A percentile compares a stretch with the other conserved stretches of the same genome.
These are phyloP conservation scores for Novakomyces olei DNA, from an alignment of 805 yeast species.

Conservation along the genomic window DNA sequence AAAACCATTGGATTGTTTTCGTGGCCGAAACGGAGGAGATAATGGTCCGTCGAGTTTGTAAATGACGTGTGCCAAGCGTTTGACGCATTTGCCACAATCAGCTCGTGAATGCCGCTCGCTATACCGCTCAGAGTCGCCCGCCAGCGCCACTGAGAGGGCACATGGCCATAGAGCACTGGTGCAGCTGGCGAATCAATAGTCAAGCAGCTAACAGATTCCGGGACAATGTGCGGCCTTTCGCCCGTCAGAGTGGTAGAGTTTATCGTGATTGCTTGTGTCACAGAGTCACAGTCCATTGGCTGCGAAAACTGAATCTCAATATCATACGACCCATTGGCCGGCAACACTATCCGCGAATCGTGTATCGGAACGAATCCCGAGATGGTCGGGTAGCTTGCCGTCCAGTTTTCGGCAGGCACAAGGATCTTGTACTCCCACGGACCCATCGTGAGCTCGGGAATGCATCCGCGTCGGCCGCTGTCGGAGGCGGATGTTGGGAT, in stretches of 20 bases:
- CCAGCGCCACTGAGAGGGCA: background rate
- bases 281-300: slow-evolving; percentile 1
- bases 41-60: background rate
- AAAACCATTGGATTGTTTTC: slow-evolving; percentile 1
- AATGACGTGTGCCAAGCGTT: background rate
- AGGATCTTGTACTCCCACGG: background rate
- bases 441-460: background rate
- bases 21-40: background rate
- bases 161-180: background rate
- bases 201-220: background rate
- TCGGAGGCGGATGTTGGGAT: background rate
- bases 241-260: background rate
- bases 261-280: background rate
- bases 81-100: background rate
- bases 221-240: background rate
- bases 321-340: background rate
- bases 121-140: background rate
- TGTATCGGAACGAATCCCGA: background rate
- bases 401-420: background rate
- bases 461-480: background rate
- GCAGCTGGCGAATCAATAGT: background rate
- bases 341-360: background rate
- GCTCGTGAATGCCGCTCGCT: slow-evolving; percentile 1
- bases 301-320: slow-evolving; percentile 1
- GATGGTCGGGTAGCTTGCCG: slow-evolving; percentile 1